phyloP scores from a whole-genome alignment of 1,284 basidiomycete species.

The Trametes polyzona region DNA sequence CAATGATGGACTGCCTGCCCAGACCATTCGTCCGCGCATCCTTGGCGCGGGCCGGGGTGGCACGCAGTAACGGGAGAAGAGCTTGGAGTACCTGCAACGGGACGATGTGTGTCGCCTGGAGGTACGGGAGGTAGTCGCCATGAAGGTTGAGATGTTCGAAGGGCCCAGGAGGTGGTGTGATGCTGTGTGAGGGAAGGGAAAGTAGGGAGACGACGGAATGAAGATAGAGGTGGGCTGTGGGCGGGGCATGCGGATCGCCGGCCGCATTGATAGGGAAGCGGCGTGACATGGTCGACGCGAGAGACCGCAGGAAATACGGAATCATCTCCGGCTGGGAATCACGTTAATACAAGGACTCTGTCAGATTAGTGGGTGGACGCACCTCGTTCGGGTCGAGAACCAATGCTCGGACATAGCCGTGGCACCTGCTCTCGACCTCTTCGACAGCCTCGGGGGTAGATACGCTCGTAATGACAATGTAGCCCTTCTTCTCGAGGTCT shows the following conservation, averaged over 20 bases:
- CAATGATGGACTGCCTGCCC: conserved; percentile 64
- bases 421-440: conserved; percentile 61
- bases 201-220: conserved; percentile 75
- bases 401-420: conserved; percentile 78
- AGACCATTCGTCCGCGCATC: conserved; percentile 43
- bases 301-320: conserved; percentile 74
- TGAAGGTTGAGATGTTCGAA: conserved; percentile 72
- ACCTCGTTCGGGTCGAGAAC: conserved; percentile 80
- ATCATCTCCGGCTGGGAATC: conserved; percentile 64
- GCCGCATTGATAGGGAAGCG: conserved; percentile 76
- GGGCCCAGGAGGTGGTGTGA: conserved; percentile 52
- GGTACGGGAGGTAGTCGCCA: conserved; percentile 65
- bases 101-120: conserved; percentile 71
- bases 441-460: conserved; percentile 64
- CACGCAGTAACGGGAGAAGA: conserved; percentile 73
- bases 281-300: conserved; percentile 78
- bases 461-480: conserved; percentile 80
- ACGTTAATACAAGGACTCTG: conserved; percentile 7
- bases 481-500: conserved; percentile 75
- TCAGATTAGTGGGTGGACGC: conserved; percentile 23
- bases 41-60: conserved; percentile 53
- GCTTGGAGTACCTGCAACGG: conserved; percentile 77
- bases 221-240: conserved; percentile 65
- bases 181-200: conserved; percentile 50
- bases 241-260: conserved; percentile 76